phyloP scores from a whole-genome alignment of 768 basidiomycete species.

The Tricholoma bakamatsutake region DNA sequence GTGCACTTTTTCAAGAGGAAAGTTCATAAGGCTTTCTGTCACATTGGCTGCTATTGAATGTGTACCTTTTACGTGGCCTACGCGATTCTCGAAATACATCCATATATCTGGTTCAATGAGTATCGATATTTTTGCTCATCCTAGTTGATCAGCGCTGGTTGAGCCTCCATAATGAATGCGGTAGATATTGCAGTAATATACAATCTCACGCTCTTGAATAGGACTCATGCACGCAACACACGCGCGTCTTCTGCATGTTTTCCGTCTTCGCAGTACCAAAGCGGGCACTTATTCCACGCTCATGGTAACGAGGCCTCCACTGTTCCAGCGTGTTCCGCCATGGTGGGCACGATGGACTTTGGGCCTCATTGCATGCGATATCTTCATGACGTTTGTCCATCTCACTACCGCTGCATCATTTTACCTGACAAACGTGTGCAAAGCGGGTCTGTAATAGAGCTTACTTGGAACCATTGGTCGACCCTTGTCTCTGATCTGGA shows the following conservation, averaged over 20 bases:
- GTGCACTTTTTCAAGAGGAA: too few species aligned
- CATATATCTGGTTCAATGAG: too few species aligned
- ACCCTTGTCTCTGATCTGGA: slow-evolving; percentile 18
- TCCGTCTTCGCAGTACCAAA: slow-evolving; percentile 7
- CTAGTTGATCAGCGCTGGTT: too few species aligned
- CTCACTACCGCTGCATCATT: background rate
- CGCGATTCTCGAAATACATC: too few species aligned
- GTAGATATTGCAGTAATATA: too few species aligned
- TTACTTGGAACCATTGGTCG: slow-evolving; percentile 31
- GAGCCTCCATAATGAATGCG: too few species aligned
- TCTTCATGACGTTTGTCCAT: slow-evolving; percentile 26
- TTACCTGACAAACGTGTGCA: background rate
- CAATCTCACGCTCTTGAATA: too few species aligned
- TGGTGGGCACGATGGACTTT: slow-evolving; percentile 27
- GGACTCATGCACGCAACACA: slow-evolving; percentile 7
- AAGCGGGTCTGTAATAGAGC: slow-evolving; percentile 27
- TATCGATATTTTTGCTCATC: too few species aligned
- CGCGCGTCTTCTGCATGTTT: slow-evolving; percentile 7
- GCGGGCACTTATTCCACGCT: slow-evolving; percentile 2
- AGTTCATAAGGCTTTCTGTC: too few species aligned
- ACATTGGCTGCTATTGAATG: background rate
- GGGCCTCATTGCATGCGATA: slow-evolving; percentile 23
- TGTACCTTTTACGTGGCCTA: too few species aligned
- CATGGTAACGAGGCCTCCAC: slow-evolving; percentile 11
- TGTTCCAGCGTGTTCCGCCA: slow-evolving; percentile 25